Evolutionary conservation across 192 early-diverging fungal genomes (phyloP), one percentile per base, ranked within the genome.

Genomic region (Rhizoclosmatium sp.): DNA sequence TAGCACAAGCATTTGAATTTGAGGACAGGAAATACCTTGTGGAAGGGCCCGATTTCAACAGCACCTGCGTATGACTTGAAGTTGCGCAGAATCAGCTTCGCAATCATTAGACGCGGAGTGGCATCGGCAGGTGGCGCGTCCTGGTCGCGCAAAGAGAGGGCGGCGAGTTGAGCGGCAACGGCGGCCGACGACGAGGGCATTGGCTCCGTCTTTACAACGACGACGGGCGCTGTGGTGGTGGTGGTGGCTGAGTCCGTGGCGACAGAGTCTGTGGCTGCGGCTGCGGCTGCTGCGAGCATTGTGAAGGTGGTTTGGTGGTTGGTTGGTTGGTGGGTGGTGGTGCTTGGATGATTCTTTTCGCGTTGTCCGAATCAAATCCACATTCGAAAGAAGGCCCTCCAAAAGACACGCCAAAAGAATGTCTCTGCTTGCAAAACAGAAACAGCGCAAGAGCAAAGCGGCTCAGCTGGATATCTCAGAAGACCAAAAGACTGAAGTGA

Each of bases 11-110:
- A 79, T 21, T n/a, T 19, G 45, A 54, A 76, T 60, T 12, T 39
- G 19, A 51, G 14, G 9, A 31, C 70, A 59, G 65, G 42, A 16
- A 65, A 64, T 80, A 93, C 95, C 85, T 98, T 97, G 83, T 99
- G 97, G 82, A 99, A 98, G 14, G 98, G 97, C 0, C 98, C 98
- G 60, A 99, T 95, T 48, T 94, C 93, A 69, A 97, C 93, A 16
- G 89, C 82, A 0, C 96, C 96, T 41, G 92, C 93, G 82, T 98
- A 99, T 0, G 95, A 96, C 83, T 99, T 99, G 86, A 98, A 99
- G 89, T 99, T 97, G 47, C 89, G 87, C 23, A 98, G 88, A 40
- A 96, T 91, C 93, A 99, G 94, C 65, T 92, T 91, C 5, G 89
- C 89, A 59, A 95, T 92, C 41, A 95, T 83, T 45, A 95, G 84